phyloP scores from a whole-genome alignment of 306 rosid species.

The Lathyrus tuberosus region DNA sequence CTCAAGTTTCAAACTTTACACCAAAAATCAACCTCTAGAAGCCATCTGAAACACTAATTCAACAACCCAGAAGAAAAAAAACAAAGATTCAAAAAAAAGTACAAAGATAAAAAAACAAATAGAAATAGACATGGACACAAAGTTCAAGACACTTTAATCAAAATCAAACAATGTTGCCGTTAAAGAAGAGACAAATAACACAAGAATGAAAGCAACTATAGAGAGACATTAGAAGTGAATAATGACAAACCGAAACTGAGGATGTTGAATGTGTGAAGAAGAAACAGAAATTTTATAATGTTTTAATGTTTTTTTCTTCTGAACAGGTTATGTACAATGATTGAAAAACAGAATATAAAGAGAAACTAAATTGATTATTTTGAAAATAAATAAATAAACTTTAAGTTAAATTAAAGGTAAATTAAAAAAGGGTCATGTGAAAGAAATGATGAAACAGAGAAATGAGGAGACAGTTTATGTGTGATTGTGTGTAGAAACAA shows the following conservation, averaged over 20 bases:
- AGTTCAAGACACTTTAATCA: conserved; percentile 55
- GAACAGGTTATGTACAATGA: conserved; percentile 35
- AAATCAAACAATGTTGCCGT: conserved; percentile 26
- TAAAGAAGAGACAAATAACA: conserved; percentile 21
- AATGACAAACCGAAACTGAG: conserved; percentile 30
- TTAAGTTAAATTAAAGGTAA: not conserved
- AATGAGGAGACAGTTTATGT: conserved; percentile 40
- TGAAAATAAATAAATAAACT: not conserved
- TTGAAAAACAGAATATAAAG: conserved; percentile 33
- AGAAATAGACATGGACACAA: conserved; percentile 56
- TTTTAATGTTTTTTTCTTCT: conserved; percentile 17
- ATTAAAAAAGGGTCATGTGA: conserved; percentile 25
- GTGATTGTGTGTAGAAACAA: conserved; percentile 20
- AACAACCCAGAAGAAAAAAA: conserved; percentile 44
- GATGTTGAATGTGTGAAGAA: conserved; percentile 43
- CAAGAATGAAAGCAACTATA: conserved; percentile 6
- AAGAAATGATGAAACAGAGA: conserved; percentile 38
- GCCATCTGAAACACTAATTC: conserved; percentile 40
- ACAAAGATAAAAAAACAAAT: conserved; percentile 27
- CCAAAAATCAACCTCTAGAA: conserved; percentile 23
- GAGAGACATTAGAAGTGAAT: conserved; percentile 12
- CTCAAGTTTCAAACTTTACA: conserved; percentile 44
- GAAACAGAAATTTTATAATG: conserved; percentile 9
- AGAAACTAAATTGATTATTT: conserved; percentile 7
- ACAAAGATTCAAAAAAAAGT: conserved; percentile 18